Conservation (phyloP, 306 rosid species). For the Glycine tomentella region DNA sequence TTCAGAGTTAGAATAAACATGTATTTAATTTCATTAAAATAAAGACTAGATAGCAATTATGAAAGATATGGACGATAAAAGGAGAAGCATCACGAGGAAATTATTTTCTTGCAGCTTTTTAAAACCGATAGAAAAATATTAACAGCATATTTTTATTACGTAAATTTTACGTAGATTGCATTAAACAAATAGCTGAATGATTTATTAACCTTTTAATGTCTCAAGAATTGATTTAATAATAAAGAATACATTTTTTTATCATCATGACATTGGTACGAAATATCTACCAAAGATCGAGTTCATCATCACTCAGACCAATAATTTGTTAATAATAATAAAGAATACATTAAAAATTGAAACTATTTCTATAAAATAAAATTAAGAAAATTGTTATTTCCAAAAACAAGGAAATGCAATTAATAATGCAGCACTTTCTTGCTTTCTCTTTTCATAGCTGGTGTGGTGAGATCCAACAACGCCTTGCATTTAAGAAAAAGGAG, state of each 20-base stretch:
- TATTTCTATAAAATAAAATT: too few relatives aligned
- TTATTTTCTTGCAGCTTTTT: neutral
- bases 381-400: neutral
- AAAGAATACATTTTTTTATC: neutral
- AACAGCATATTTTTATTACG: neutral
- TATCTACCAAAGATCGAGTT: too few relatives aligned
- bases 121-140: neutral
- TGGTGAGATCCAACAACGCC: constrained; percentile 42
- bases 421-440: neutral
- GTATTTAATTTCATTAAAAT: too few relatives aligned
- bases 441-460: constrained; percentile 12
- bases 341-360: neutral
- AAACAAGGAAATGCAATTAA: neutral
- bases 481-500: constrained; percentile 40
- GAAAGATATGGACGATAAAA: neutral
- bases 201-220: neutral
- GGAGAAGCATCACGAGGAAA: neutral
- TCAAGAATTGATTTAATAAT: neutral
- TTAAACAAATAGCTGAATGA: neutral
- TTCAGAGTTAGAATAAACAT: too few relatives aligned
- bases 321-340: neutral
- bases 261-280: too few relatives aligned
- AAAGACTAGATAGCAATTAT: too few relatives aligned
- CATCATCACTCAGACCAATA: too few relatives aligned
- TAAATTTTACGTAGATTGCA: neutral